Evolutionary conservation across 75 land plant species (phyloP).

Genomic region (Azolla pinnata): DNA sequence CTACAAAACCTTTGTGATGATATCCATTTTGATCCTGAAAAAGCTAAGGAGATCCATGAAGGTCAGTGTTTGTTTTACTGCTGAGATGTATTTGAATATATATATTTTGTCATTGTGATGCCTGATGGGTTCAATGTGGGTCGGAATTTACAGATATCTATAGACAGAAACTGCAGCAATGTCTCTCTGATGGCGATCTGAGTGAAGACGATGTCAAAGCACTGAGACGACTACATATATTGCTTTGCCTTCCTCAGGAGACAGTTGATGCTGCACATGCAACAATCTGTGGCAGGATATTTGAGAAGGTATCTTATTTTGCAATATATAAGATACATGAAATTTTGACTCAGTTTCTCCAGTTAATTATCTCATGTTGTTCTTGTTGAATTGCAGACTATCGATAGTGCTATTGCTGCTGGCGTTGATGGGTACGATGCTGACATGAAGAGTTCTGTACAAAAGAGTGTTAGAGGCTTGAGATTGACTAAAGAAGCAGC

Average conservation of each 20-base stretch:
- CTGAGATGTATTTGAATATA: neutral
- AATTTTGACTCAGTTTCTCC: no score
- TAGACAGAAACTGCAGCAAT: slow-evolving; percentile 82
- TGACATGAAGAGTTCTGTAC: slow-evolving; percentile 52
- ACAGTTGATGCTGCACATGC: slow-evolving; percentile 78
- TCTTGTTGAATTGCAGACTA: slow-evolving; percentile 41
- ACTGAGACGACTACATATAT: slow-evolving; percentile 56
- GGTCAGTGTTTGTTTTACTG: slow-evolving; percentile 28
- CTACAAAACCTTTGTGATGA: slow-evolving; percentile 84
- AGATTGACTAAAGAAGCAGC: slow-evolving; percentile 71
- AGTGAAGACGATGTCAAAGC: slow-evolving; percentile 64
- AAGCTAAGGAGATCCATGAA: slow-evolving; percentile 83
- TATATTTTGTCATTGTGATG: neutral
- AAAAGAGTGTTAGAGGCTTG: slow-evolving; percentile 67
- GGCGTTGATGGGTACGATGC: slow-evolving; percentile 87
- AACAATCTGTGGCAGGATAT: slow-evolving; percentile 84
- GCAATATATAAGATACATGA: no score
- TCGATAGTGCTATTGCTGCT: slow-evolving; percentile 68
- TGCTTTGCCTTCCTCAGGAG: slow-evolving; percentile 81
- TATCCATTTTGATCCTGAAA: slow-evolving; percentile 75
- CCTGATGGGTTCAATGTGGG: neutral
- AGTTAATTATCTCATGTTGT: neutral
- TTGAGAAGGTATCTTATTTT: slow-evolving; percentile 56
- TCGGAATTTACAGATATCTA: slow-evolving; percentile 84
- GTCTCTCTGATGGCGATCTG: slow-evolving; percentile 66